These are phyloP conservation scores for Schizosaccharomyces osmophilus DNA, from an alignment of 805 yeast species.

Conservation along the genomic window DNA sequence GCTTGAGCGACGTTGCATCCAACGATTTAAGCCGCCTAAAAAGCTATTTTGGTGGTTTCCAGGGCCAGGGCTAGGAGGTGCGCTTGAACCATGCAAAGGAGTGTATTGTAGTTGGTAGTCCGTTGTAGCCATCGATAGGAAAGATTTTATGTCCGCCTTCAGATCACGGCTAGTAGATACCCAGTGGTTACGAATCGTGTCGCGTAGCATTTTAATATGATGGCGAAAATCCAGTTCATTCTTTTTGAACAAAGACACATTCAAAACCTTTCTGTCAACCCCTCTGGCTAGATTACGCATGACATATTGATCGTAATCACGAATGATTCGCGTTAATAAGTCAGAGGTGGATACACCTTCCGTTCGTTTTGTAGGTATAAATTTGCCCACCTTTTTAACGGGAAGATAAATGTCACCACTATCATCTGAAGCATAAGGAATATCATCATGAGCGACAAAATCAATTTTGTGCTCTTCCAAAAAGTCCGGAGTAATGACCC, in stretches of 20 bases:
- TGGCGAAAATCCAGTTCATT: conserved; percentile 85
- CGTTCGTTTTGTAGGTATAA: conserved; percentile 83
- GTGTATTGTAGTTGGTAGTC: not conserved
- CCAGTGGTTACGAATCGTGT: conserved; percentile 10
- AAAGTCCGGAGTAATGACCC: conserved; percentile 76
- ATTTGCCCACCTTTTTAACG: conserved; percentile 72
- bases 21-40: not conserved
- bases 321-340: conserved; percentile 78
- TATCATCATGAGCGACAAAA: conserved; percentile 92
- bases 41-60: not conserved
- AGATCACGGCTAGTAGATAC: conserved; percentile 1
- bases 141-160: conserved; percentile 1
- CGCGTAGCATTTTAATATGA: conserved; percentile 67
- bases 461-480: conserved; percentile 60
- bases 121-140: not conserved
- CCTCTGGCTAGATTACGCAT: conserved; percentile 96
- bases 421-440: conserved; percentile 65
- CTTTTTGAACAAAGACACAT: conserved; percentile 92
- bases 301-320: conserved; percentile 87
- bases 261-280: conserved; percentile 84
- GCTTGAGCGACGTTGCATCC: conserved; percentile 1
- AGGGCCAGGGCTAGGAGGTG: not conserved
- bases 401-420: conserved; percentile 83
- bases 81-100: not conserved
- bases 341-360: conserved; percentile 92